Conservation (phyloP, 495 filamentous ascomycete species). For the Aspergillus mulundensis region DNA sequence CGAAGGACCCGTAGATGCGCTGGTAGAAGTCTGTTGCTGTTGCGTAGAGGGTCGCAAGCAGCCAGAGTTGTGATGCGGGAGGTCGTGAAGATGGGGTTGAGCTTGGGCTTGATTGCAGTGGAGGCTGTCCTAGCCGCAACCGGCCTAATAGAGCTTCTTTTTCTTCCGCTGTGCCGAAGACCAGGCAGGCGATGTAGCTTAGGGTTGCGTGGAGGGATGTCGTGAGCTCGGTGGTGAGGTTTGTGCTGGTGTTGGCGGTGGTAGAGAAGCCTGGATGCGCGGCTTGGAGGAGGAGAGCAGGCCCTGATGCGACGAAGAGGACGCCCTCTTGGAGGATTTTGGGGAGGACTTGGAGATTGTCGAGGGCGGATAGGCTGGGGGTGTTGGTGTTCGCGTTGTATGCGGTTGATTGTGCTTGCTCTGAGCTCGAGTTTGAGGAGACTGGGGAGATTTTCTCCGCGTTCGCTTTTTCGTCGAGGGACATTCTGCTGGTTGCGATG, state of each 20-base stretch:
- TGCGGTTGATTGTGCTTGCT: neutral
- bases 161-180: constrained; percentile 34
- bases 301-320: constrained; percentile 35
- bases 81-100: neutral
- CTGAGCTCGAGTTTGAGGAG: neutral
- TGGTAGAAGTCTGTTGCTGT: constrained; percentile 44
- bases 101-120: constrained; percentile 21
- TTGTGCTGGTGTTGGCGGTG: constrained; percentile 12
- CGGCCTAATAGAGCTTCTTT: constrained; percentile 31
- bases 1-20: constrained; percentile 37
- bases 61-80: constrained; percentile 32
- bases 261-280: constrained; percentile 31
- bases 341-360: constrained; percentile 34
- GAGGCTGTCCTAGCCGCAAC: constrained; percentile 22
- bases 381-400: neutral
- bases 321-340: constrained; percentile 42
- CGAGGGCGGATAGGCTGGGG: constrained; percentile 15
- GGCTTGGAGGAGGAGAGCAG: constrained; percentile 39
- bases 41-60: constrained; percentile 38
- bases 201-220: constrained; percentile 32
- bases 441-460: constrained; percentile 20
- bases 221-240: constrained; percentile 31
- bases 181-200: constrained; percentile 38
- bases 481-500: constrained; percentile 6
- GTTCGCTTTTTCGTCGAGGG: constrained; percentile 15